Percentiles rank a stretch among this genome's conserved stretches.
These are phyloP conservation scores for Amylocystis lapponica DNA, from an alignment of 768 basidiomycete genomes.

Conservation along the genomic window DNA sequence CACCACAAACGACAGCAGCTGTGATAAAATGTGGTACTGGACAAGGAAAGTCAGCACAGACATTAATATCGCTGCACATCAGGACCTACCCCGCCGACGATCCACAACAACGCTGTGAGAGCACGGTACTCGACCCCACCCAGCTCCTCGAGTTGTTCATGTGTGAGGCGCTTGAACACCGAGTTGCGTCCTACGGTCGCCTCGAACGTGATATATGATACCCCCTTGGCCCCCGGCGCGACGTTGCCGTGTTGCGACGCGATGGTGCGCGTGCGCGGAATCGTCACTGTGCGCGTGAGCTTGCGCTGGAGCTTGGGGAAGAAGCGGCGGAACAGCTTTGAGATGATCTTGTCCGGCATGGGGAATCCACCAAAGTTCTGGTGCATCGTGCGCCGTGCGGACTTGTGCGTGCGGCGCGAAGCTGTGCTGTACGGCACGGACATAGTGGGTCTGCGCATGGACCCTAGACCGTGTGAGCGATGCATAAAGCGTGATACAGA, in stretches of 20 bases:
- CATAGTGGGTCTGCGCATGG: slow-evolving; percentile 11
- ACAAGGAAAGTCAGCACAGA: slow-evolving; percentile 3
- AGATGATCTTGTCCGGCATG: slow-evolving; percentile 55
- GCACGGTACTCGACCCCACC: slow-evolving; percentile 93
- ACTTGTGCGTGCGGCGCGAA: slow-evolving; percentile 12
- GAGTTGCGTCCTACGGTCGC: slow-evolving; percentile 84
- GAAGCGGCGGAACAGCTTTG: slow-evolving; percentile 40
- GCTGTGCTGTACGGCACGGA: slow-evolving; percentile 11
- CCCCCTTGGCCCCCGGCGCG: slow-evolving; percentile 40
- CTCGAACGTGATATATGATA: slow-evolving; percentile 82
- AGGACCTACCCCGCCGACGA: slow-evolving; percentile 62
- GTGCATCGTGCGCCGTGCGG: slow-evolving; percentile 27
- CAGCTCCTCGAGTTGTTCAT: slow-evolving; percentile 84
- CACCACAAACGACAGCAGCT: slow-evolving; percentile 63
- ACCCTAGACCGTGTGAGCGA: not conserved
- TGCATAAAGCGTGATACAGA: not conserved
- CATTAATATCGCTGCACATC: not conserved
- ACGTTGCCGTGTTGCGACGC: slow-evolving; percentile 34
- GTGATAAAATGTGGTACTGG: slow-evolving; percentile 75
- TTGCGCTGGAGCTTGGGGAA: slow-evolving; percentile 60
- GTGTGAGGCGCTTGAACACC: slow-evolving; percentile 57
- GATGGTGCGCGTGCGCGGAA: slow-evolving; percentile 65
- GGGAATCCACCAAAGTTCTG: slow-evolving; percentile 71
- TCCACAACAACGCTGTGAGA: slow-evolving; percentile 74
- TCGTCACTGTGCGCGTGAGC: slow-evolving; percentile 66